A percentile compares a stretch with the other conserved stretches of the same genome.
phyloP scores from a whole-genome alignment of 441 rosid species.

The Bruguiera hainesii region DNA sequence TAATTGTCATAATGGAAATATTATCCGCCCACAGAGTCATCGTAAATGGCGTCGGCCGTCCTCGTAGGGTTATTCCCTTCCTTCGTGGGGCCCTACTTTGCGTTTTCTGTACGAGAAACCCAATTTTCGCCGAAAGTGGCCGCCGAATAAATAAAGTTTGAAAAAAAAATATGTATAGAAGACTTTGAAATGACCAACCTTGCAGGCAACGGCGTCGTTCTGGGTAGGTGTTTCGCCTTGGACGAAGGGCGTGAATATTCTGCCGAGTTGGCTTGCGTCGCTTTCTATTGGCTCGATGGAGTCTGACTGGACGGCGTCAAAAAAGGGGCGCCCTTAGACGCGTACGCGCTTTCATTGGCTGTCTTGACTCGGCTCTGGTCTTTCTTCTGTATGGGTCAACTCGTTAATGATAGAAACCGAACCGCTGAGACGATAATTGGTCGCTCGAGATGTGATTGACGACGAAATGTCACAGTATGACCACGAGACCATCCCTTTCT shows the following conservation, averaged over 20 bases:
- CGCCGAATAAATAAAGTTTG: conserved; percentile 20
- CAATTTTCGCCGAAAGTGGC: conserved; percentile 39
- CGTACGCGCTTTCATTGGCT: not conserved
- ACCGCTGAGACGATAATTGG: too few species aligned
- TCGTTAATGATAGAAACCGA: too few species aligned
- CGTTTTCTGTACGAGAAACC: conserved; percentile 30
- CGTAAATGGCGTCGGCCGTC: conserved; percentile 7
- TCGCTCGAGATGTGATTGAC: too few species aligned
- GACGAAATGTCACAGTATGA: too few species aligned
- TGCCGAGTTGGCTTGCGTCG: too few species aligned
- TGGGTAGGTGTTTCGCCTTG: not conserved
- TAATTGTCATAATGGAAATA: too few species aligned
- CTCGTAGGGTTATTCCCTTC: not conserved
- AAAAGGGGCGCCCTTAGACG: not conserved
- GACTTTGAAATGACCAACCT: not conserved
- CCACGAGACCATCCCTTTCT: too few species aligned
- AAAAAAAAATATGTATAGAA: too few species aligned
- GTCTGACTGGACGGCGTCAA: not conserved
- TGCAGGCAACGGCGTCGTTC: conserved; percentile 14
- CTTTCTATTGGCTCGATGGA: not conserved
- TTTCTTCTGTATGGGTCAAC: too few species aligned
- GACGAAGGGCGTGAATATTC: not conserved
- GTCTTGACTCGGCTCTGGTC: too few species aligned
- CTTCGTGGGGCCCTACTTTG: conserved; percentile 25
- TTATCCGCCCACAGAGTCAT: not conserved